These are phyloP conservation scores for Coriaria nepalensis DNA, from an alignment of 306 rosid species.

Conservation along the genomic window DNA sequence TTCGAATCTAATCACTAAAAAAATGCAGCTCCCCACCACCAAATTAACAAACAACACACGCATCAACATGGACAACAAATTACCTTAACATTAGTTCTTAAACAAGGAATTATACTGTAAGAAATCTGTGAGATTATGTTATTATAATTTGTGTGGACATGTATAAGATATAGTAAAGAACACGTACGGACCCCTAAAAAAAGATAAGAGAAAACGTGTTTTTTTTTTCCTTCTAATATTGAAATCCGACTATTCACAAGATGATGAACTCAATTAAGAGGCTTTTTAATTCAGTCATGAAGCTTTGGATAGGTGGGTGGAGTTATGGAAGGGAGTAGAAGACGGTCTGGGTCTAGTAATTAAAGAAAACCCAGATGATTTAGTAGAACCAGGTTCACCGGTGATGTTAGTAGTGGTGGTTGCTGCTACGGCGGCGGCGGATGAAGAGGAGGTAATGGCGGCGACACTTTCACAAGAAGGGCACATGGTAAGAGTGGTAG, in stretches of 20 bases:
- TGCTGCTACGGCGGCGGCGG: conserved; percentile 11
- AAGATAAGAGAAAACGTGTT: neutral
- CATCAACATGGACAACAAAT: no score
- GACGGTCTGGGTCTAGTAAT: conserved; percentile 30
- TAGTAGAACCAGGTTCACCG: no score
- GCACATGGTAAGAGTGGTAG: conserved; percentile 73
- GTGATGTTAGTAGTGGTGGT: conserved; percentile 3
- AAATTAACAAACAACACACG: no score
- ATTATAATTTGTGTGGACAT: no score
- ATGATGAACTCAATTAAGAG: conserved; percentile 1
- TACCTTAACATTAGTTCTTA: no score
- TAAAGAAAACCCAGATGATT: conserved; percentile 26
- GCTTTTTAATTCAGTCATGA: conserved; percentile 19
- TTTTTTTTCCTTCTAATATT: neutral
- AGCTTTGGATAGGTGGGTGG: conserved; percentile 26
- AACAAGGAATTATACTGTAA: no score
- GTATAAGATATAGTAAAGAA: no score
- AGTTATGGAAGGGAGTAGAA: conserved; percentile 26
- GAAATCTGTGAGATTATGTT: no score
- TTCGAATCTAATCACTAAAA: no score
- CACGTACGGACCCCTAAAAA: no score
- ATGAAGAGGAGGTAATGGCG: conserved; percentile 22
- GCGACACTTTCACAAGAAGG: conserved; percentile 69
- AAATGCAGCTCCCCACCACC: no score
- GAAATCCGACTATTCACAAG: conserved; percentile 2